Conservation (phyloP, 2,329 filamentous ascomycete genomes). For the Cercospora zeae-maydis region DNA sequence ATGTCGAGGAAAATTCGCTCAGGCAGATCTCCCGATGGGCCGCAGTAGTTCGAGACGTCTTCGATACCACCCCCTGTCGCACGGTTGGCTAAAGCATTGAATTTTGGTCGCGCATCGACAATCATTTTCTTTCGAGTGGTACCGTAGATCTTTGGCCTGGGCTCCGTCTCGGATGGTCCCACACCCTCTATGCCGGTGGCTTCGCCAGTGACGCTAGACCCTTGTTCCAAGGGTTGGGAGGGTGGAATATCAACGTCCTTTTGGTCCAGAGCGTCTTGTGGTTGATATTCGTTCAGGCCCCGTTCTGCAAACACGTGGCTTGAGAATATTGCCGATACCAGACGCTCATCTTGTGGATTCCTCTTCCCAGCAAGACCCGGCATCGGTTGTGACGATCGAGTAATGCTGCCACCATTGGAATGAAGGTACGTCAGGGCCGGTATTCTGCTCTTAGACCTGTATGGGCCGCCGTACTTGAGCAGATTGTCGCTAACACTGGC, state of each 20-base stretch:
- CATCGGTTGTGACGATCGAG: slow-evolving; percentile 85
- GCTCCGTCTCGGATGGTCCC: neutral
- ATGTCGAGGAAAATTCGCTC: slow-evolving; percentile 87
- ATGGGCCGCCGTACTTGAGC: slow-evolving; percentile 85
- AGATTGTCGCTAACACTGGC: slow-evolving; percentile 93
- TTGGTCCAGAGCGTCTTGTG: neutral
- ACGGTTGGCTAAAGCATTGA: slow-evolving; percentile 94
- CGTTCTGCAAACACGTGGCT: slow-evolving; percentile 44
- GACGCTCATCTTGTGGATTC: slow-evolving; percentile 91
- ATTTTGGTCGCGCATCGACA: slow-evolving; percentile 87
- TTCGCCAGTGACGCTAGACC: neutral
- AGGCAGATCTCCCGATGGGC: slow-evolving; percentile 56
- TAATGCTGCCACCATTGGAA: slow-evolving; percentile 95
- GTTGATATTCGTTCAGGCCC: neutral
- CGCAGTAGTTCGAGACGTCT: slow-evolving; percentile 96
- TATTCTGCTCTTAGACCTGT: slow-evolving; percentile 83
- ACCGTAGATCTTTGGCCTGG: slow-evolving; percentile 61
- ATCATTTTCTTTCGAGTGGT: slow-evolving; percentile 93
- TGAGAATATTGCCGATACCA: slow-evolving; percentile 88
- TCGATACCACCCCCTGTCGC: slow-evolving; percentile 90
- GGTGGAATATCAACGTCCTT: neutral
- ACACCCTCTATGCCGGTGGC: neutral
- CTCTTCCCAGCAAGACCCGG: slow-evolving; percentile 78
- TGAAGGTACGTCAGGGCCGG: slow-evolving; percentile 93
- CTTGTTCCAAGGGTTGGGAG: neutral